Base-by-base conservation (phyloP, 179 eudicot species). In the Camellia oleifera region DNA sequence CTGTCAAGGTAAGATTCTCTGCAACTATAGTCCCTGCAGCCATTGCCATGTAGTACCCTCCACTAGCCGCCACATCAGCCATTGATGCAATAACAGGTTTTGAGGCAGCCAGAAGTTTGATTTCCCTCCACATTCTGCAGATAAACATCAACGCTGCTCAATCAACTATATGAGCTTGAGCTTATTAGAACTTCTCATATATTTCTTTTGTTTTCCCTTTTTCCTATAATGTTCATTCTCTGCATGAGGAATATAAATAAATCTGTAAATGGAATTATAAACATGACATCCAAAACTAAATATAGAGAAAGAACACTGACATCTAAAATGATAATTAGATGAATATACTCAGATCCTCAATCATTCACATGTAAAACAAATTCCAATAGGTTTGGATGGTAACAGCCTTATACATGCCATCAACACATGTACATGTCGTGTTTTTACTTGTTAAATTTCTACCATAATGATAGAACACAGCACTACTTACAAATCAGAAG, bases 41-140 rank as follows among this genome's bases (percentile, higher is more conserved):
- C 99, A 95, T 95, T 77, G 99, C 97, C 97, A 95, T 93, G 81
- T 94, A 95, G 83, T 95, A 95, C 76, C 99, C 99, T 78, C 99
- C 99, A 82, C 99, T 95, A 87, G 99, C 98, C 53, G 99, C 98
- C 72, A 93, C 94, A 88, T 95, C 98, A 48, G 88, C 89, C 98
- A 95, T 94, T 65, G 99, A 95, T 85, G 98, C 97, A 83, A 95
- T 81, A 13, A 95, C 99, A 82, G 99, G 99, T 78, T 88, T 92
- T 63, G 86, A 81, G 57, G 86, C 94, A 46, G 97, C 95, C 79
- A 95, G 84, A 82, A 92, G 95, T 85, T 80, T 91, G 70, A 95
- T 95, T 86, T 95, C 99, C 84, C 94, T 90, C 97, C 98, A 94
- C 92, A 95, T 90, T 86, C 97, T 92, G 88, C 77, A 81, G 17